Evolutionary conservation across 306 rosid genomes (phyloP), one percentile per base, ranked within the genome.

Genomic region (Quercus glauca): DNA sequence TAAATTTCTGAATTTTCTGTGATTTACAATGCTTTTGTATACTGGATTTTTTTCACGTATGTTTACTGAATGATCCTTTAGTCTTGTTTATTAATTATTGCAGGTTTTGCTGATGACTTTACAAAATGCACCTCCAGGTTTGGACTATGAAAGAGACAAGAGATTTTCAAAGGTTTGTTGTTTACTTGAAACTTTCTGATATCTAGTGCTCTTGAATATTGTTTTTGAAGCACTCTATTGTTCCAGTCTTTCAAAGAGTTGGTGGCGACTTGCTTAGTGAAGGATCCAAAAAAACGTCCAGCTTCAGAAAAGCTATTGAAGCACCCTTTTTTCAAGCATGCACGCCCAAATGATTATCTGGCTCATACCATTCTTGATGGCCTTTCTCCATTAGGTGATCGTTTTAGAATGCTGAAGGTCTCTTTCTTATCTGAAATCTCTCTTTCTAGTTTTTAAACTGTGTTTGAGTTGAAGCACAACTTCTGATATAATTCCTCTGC

Each of bases 121-220:
- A 82, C 97, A 94, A 85, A 94, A 92, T 89, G 99, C 99, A 73
- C 97, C 99, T 78, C 99, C 99, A 6, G 97, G 99, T 79, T 97
- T 94, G 85, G 97, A 94, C 83, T 92, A 92, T 65, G 99, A 94
- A 89, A 90, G 99, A 85, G 99, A 94, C 87, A 94, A 76, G 87
- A 87, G 90, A 84, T 94, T 94, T 88, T 91, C 99, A 72, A 94
- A 94, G 99, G 99, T 94, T 82, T 83, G 83, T 57, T 37, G 80
- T 80, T 84, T 80, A 63, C 80, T 82, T 77, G 68, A 83, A 78
- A 74, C 78, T 69, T 73, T 59, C 56, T 79, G 69, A 33, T 59
- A 59, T 76, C 81, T 69, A 29, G 74, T 73, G 45, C 58, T 71
- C 33, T 41, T 21, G 35, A 76, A 73, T 75, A 70, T 79, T 78